Conservation (phyloP, 306 rosid species). For the Herpetospermum pedunculosum region DNA sequence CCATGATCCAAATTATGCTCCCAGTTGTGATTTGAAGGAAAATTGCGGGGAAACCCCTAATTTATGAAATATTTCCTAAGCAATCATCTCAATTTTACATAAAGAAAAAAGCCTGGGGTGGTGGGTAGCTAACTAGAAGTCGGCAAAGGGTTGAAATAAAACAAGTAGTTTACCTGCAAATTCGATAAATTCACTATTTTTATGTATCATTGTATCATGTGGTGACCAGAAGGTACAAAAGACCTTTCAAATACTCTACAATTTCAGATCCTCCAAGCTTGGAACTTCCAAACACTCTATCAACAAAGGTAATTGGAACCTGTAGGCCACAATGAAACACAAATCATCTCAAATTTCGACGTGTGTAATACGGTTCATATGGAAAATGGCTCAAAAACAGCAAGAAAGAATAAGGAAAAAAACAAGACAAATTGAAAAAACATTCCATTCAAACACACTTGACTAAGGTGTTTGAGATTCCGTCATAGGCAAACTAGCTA, state of each 20-base stretch:
- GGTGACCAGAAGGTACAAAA: slow-evolving; percentile 61
- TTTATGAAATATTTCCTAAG: neutral
- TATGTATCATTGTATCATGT: slow-evolving; percentile 40
- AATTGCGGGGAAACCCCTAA: neutral
- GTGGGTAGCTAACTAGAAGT: neutral
- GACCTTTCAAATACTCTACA: slow-evolving; percentile 88
- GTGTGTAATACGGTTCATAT: neutral
- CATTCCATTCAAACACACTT: neutral
- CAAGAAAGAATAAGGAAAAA: neutral
- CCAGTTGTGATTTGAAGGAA: neutral
- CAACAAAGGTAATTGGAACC: slow-evolving; percentile 97
- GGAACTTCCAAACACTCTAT: slow-evolving; percentile 86
- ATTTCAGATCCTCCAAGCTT: slow-evolving; percentile 99
- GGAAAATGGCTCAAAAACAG: neutral
- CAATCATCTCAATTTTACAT: neutral
- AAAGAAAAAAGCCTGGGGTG: neutral
- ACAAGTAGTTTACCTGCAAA: neutral
- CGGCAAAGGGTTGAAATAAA: neutral
- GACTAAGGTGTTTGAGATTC: neutral
- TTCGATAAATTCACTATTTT: neutral
- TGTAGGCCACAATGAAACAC: slow-evolving; percentile 15
- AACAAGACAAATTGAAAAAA: neutral
- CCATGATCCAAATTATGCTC: neutral
- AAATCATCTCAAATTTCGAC: slow-evolving; percentile 12
- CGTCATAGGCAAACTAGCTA: neutral